Percentiles rank a stretch among this genome's conserved stretches.
These are phyloP conservation scores for Dipteronia dyeriana DNA, from an alignment of 345 rosid genomes.

Conservation along the genomic window DNA sequence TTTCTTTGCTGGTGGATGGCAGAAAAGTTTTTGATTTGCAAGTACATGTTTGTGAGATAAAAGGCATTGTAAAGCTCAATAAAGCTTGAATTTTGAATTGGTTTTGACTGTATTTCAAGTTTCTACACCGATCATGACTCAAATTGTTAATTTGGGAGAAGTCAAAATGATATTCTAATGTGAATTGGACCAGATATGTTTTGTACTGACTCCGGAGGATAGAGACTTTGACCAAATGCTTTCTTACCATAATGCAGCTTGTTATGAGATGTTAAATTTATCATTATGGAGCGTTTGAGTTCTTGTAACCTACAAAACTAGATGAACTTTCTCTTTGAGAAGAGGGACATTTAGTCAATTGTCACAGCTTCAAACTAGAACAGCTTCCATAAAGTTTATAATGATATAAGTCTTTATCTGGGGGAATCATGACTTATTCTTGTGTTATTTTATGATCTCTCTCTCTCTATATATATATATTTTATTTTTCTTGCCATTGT, in stretches of 20 bases:
- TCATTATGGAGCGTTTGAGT: too few relatives aligned
- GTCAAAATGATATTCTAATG: too few relatives aligned
- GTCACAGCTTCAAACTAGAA: not conserved
- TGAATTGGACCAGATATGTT: too few relatives aligned
- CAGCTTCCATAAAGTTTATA: not conserved
- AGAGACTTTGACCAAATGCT: not conserved
- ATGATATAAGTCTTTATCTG: not conserved
- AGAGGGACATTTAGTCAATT: not conserved
- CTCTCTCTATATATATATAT: too few relatives aligned
- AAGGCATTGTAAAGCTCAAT: not conserved
- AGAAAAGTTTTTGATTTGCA: not conserved
- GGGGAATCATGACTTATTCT: not conserved
- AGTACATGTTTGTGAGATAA: not conserved
- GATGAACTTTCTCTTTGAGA: too few relatives aligned
- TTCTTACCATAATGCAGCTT: not conserved
- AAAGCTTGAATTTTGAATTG: not conserved
- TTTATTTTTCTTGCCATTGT: not conserved
- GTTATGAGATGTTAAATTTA: too few relatives aligned
- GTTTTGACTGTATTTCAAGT: not conserved
- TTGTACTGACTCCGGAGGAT: not conserved
- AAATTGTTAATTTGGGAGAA: too few relatives aligned
- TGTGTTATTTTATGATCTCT: not conserved
- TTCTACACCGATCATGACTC: too few relatives aligned
- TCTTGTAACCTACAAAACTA: not conserved
- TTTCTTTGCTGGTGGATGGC: not conserved